Evolutionary conservation across 306 rosid genomes (phyloP).

Genomic region (Vigna trinervia): DNA sequence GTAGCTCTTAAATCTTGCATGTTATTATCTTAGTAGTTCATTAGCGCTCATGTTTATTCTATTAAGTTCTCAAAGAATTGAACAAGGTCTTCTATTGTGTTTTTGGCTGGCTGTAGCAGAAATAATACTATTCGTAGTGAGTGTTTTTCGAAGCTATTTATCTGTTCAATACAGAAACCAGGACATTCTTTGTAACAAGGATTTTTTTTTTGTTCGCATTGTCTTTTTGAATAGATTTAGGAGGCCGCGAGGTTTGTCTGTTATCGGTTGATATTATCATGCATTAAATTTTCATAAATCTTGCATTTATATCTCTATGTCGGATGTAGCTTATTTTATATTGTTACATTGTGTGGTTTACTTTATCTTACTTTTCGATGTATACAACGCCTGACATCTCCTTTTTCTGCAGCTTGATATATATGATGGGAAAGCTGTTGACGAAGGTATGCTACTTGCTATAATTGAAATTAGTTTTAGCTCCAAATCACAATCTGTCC

Average conservation of each 20-base stretch:
- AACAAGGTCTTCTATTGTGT: neutral
- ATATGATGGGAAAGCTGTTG: conserved; percentile 78
- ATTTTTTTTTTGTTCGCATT: neutral
- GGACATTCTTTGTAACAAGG: neutral
- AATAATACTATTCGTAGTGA: neutral
- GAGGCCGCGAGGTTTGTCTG: neutral
- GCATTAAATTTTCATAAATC: neutral
- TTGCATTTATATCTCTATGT: neutral
- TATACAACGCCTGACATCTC: conserved; percentile 35
- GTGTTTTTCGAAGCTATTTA: neutral
- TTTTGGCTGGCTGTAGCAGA: neutral
- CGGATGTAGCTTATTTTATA: neutral
- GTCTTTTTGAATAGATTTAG: neutral
- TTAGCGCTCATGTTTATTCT: neutral
- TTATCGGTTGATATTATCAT: neutral
- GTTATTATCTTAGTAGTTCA: conserved; percentile 3
- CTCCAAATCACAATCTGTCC: neutral
- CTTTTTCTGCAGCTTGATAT: conserved; percentile 74
- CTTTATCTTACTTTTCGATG: conserved; percentile 18
- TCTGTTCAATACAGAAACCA: conserved; percentile 15
- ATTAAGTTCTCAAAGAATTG: neutral
- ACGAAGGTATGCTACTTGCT: conserved; percentile 68
- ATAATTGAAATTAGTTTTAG: conserved; percentile 24
- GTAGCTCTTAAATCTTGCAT: conserved; percentile 48
- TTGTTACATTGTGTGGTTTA: neutral